Evolutionary conservation across 2,329 filamentous ascomycete species (phyloP), one percentile per base, ranked within the genome.

Genomic region (Amylocarpus encephaloides): DNA sequence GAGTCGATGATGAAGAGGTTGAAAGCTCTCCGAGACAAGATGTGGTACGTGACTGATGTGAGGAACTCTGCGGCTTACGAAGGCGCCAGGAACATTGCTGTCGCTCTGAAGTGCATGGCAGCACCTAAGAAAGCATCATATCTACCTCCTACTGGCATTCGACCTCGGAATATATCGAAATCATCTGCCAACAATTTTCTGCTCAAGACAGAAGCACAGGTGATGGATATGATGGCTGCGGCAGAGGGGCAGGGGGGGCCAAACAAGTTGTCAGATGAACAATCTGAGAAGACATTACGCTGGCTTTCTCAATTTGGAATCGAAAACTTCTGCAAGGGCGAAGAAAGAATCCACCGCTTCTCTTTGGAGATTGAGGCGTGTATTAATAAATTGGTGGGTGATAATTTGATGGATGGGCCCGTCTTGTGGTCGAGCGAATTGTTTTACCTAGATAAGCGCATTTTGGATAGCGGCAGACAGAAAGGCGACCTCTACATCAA

Each of bases 31-130:
- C 82, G 93, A 38, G 88, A 95, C 66, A 97, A 97, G 74, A 95
- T 97, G 88, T 98, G 93, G 93, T 98, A 95, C 66, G 87, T 93
- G 53, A 92, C 88, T 1, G 90, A 96, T 66, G 91, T 97, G 26
- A 85, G 88, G 55, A 91, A 92, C 61, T 96, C 93, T 3, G 86
- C 83, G 43, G 82, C 83, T 9, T 97, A 96, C 62, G 88, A 93
- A 53, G 86, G 94, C 59, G 89, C 88, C 35, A 84, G 85, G 51
- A 88, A 92, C 57, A 85, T 97, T 42, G 88, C 90, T 5, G 79
- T 87, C 52, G 93, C 92, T 4, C 73, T 98, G 44, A 94, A 93
- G 68, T 89, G 86, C 6, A 97, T 98, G 93, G 86, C 84, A 54
- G 73, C 81, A 68, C 75, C 81, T 54, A 75, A 82, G 52, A 75